phyloP scores from a whole-genome alignment of 2,329 filamentous ascomycete species.

The Aspergillus intermedius region DNA sequence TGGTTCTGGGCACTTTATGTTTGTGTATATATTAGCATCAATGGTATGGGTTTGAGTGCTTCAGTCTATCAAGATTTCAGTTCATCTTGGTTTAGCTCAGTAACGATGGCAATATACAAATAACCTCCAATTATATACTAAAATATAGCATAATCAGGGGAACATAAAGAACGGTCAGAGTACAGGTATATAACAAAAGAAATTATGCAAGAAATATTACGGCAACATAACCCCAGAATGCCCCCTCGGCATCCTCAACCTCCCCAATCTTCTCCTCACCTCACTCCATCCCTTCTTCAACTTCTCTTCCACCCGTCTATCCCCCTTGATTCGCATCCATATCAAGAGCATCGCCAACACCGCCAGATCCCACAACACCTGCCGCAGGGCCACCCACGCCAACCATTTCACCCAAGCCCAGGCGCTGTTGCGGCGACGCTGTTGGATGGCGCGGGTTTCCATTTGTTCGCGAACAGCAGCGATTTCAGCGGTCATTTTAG shows the following conservation, averaged over 20 bases:
- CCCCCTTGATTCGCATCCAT: conserved; percentile 37
- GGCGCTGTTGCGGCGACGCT: conserved; percentile 57
- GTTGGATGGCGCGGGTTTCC: conserved; percentile 66
- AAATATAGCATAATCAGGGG: conserved; percentile 12
- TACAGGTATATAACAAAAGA: conserved; percentile 2
- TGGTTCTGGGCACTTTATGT: conserved; percentile 17
- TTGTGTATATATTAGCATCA: conserved; percentile 37
- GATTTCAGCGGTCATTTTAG: conserved; percentile 85
- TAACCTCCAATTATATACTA: conserved; percentile 19
- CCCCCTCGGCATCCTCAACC: conserved; percentile 19
- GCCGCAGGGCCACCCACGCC: conserved; percentile 63
- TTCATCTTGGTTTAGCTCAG: not conserved
- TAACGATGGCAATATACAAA: conserved; percentile 4
- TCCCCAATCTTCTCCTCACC: conserved; percentile 27
- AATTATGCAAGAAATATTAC: conserved; percentile 8
- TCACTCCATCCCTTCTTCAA: conserved; percentile 28
- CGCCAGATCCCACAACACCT: conserved; percentile 65
- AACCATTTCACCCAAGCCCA: conserved; percentile 66
- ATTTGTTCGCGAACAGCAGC: conserved; percentile 89
- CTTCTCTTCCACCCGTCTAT: conserved; percentile 36
- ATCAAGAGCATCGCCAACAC: conserved; percentile 37
- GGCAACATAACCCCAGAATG: conserved; percentile 18
- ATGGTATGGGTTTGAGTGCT: conserved; percentile 22
- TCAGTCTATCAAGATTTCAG: not conserved
- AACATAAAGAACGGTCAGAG: conserved; percentile 1